phyloP scores from a whole-genome alignment of 106 monocot species.

The Phalaenopsis equestris region DNA sequence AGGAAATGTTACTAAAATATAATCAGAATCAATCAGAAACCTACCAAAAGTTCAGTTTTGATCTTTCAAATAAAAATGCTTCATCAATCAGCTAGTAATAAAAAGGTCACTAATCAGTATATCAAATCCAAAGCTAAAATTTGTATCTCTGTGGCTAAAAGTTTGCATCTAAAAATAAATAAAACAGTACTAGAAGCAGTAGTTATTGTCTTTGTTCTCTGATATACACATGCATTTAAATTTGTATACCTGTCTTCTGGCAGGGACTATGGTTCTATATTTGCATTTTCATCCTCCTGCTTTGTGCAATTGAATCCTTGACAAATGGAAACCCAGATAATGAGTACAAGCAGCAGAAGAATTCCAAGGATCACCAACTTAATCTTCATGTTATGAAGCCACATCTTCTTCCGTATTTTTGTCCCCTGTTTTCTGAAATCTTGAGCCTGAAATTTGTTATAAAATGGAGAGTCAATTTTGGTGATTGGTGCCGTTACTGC shows the following conservation, averaged over 20 bases:
- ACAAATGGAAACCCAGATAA: slow-evolving; percentile 87
- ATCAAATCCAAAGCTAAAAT: neutral
- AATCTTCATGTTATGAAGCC: slow-evolving; percentile 88
- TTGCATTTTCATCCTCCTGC: slow-evolving; percentile 18
- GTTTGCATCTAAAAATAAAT: neutral
- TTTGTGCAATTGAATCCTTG: slow-evolving; percentile 90
- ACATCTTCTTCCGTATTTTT: slow-evolving; percentile 70
- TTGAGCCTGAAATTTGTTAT: slow-evolving; percentile 54
- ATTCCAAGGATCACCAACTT: slow-evolving; percentile 66
- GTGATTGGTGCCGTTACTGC: neutral
- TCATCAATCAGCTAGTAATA: too few species aligned
- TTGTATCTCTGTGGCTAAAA: neutral
- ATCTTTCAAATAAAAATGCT: too few species aligned
- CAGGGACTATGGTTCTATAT: neutral
- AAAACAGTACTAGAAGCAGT: neutral
- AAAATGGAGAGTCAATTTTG: neutral
- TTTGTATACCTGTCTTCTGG: neutral
- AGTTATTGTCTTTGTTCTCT: neutral
- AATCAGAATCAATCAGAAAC: too few species aligned
- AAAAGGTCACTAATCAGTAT: too few species aligned
- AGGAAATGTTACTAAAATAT: too few species aligned
- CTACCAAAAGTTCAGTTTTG: too few species aligned
- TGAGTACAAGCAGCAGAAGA: slow-evolving; percentile 73
- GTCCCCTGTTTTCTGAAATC: slow-evolving; percentile 86
- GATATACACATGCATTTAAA: neutral